These are phyloP conservation scores for Candida vartiovaarae DNA, from an alignment of 805 yeast species.

Conservation along the genomic window DNA sequence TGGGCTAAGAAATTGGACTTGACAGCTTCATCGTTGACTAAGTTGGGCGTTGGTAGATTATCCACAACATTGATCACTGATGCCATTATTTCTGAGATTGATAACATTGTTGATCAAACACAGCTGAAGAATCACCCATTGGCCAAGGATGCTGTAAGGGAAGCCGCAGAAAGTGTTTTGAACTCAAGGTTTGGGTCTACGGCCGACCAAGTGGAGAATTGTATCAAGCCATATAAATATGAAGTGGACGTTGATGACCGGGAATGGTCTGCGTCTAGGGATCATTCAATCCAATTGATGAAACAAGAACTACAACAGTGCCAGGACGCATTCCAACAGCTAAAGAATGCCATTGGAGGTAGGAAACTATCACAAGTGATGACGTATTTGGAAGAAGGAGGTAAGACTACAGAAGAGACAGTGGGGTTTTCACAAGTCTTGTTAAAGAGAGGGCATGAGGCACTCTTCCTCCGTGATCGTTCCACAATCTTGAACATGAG, in stretches of 20 bases:
- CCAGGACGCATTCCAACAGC: constrained; percentile 46
- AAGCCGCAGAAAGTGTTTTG: constrained; percentile 80
- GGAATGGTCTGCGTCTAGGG: constrained; percentile 82
- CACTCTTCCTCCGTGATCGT: constrained; percentile 71
- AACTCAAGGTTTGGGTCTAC: constrained; percentile 79
- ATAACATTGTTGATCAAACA: constrained; percentile 63
- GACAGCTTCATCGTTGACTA: constrained; percentile 77
- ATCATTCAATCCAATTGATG: constrained; percentile 63
- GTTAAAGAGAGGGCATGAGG: constrained; percentile 78
- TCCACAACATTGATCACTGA: constrained; percentile 79
- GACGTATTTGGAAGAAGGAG: constrained; percentile 47
- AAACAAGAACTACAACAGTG: constrained; percentile 86
- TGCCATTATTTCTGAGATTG: constrained; percentile 71
- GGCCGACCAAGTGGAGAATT: constrained; percentile 97
- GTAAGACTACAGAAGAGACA: constrained; percentile 50
- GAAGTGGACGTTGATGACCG: constrained; percentile 95
- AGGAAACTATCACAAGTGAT: constrained; percentile 77
- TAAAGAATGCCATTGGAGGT: constrained; percentile 73
- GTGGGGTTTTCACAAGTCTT: constrained; percentile 78
- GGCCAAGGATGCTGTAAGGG: constrained; percentile 72
- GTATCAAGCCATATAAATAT: constrained; percentile 95
- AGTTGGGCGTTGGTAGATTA: constrained; percentile 87
- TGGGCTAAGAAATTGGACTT: constrained; percentile 88
- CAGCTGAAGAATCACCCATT: constrained; percentile 80
- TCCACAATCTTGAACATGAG: constrained; percentile 65